These are phyloP conservation scores for Fusarium lyarnte DNA, from an alignment of 2,329 filamentous ascomycete species.

Conservation along the genomic window DNA sequence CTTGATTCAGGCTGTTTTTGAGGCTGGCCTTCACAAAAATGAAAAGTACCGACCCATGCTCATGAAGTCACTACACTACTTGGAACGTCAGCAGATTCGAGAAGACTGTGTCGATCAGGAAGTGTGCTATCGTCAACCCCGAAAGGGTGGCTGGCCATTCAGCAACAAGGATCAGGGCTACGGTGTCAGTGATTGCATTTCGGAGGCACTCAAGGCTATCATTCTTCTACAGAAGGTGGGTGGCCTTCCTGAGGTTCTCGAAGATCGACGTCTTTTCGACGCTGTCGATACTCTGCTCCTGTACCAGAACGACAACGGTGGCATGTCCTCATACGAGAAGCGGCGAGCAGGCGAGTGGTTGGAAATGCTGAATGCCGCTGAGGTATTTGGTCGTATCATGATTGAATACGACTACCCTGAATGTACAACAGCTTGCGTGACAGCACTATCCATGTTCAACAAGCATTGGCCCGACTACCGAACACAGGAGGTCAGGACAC, in stretches of 20 bases:
- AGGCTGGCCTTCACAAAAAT: conserved; percentile 80
- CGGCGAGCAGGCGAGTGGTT: conserved; percentile 80
- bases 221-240: conserved; percentile 84
- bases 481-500: conserved; percentile 74
- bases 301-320: conserved; percentile 88
- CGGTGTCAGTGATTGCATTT: conserved; percentile 92
- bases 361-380: conserved; percentile 91
- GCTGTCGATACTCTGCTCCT: conserved; percentile 90
- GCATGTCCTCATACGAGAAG: conserved; percentile 89
- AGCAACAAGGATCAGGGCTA: conserved; percentile 94
- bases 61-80: conserved; percentile 80
- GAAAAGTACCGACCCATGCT: conserved; percentile 85
- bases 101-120: conserved; percentile 82
- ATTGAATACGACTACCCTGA: conserved; percentile 98
- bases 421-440: conserved; percentile 95
- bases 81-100: conserved; percentile 90
- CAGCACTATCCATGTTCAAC: conserved; percentile 83
- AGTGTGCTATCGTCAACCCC: conserved; percentile 85
- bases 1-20: conserved; percentile 81
- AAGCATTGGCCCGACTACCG: conserved; percentile 85
- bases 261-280: conserved; percentile 82
- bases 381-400: conserved; percentile 98
- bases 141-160: conserved; percentile 96
- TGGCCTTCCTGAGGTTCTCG: conserved; percentile 77
- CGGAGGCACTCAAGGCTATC: conserved; percentile 88